Percentiles rank a stretch among this genome's conserved stretches.
phyloP scores from a whole-genome alignment of 805 yeast species.

The Kuraishia capsulata region DNA sequence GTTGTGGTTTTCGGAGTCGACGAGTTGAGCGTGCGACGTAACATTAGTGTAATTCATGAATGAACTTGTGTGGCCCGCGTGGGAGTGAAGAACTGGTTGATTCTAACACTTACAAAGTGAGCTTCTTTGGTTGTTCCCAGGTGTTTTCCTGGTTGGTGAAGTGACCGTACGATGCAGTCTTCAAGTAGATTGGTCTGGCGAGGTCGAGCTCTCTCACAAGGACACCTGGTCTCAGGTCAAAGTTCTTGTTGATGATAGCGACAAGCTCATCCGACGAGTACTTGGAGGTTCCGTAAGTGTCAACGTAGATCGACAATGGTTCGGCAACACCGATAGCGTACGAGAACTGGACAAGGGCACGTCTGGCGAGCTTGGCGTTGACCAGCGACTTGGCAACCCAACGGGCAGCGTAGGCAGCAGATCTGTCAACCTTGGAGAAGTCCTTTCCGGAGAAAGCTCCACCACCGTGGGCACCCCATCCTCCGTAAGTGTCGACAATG shows the following conservation, averaged over 20 bases:
- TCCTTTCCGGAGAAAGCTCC: constrained; percentile 99
- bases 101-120: constrained; percentile 38
- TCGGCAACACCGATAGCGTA: constrained; percentile 99
- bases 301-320: constrained; percentile 96
- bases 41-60: no score
- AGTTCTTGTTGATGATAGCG: constrained; percentile 84
- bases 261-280: constrained; percentile 85
- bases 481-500: constrained; percentile 99
- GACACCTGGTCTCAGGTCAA: constrained; percentile 99
- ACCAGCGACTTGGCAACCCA: constrained; percentile 99
- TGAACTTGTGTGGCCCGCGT: no score
- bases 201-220: constrained; percentile 93
- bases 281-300: constrained; percentile 96
- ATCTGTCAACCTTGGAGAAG: constrained; percentile 98
- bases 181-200: constrained; percentile 98
- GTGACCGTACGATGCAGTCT: constrained; percentile 99
- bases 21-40: constrained; percentile 3
- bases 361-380: constrained; percentile 88
- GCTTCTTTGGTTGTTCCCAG: constrained; percentile 95
- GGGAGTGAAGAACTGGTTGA: no score
- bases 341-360: constrained; percentile 97
- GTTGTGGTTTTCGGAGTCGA: background rate
- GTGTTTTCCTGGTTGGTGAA: constrained; percentile 98
- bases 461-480: constrained; percentile 99
- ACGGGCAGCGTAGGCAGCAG: constrained; percentile 99